Conservation (phyloP, 192 early-diverging fungal species). For the Coemansia sp. region DNA sequence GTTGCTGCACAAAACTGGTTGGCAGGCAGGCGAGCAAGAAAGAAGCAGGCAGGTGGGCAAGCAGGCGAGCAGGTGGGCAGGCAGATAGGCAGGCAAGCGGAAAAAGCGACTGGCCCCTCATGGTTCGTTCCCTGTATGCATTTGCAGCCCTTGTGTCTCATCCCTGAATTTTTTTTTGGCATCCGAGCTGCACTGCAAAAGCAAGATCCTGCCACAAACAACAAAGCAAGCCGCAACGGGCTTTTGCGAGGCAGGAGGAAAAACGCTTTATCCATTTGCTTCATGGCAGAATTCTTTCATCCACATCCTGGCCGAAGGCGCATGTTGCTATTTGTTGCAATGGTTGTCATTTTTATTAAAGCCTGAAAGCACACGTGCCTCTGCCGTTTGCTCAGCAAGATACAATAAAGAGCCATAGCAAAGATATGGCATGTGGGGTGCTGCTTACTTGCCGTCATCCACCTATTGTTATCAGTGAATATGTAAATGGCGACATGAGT, state of each 20-base stretch:
- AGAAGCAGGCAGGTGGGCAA: too few relatives aligned
- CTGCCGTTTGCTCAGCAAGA: not conserved
- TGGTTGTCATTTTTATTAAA: not conserved
- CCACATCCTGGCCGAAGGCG: not conserved
- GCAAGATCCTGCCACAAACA: not conserved
- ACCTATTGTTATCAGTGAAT: not conserved
- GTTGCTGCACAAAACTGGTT: slow-evolving; percentile 7
- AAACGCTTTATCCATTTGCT: not conserved
- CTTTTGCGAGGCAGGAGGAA: not conserved
- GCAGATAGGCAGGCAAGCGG: too few relatives aligned
- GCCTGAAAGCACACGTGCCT: not conserved
- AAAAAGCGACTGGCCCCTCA: slow-evolving; percentile 3
- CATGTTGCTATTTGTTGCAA: not conserved
- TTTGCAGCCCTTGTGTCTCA: not conserved
- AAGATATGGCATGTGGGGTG: not conserved
- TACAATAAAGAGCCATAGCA: not conserved
- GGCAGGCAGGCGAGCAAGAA: not conserved
- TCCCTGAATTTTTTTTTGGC: not conserved
- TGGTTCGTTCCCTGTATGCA: slow-evolving; percentile 7
- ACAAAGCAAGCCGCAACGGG: not conserved
- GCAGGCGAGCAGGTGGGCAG: not conserved
- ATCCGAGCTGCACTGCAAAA: not conserved
- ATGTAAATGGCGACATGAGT: not conserved
- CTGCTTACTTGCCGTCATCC: not conserved
- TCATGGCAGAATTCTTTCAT: slow-evolving; percentile 1